phyloP scores from a whole-genome alignment of 805 yeast species.

The Metschnikowia baotianmanensis region DNA sequence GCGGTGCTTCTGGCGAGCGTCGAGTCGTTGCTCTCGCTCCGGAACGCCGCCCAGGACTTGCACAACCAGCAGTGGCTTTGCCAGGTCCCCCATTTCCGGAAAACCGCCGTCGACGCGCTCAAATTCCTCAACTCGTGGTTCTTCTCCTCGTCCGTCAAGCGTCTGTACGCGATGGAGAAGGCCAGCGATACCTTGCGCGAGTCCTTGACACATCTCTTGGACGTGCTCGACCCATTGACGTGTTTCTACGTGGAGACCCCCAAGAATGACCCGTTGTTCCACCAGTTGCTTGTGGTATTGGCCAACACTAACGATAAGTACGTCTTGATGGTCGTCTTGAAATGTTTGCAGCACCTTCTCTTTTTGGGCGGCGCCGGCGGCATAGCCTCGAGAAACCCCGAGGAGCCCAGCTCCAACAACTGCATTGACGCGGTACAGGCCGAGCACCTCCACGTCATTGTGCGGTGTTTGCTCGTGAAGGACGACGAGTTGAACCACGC shows the following conservation, averaged over 20 bases:
- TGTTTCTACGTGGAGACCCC: constrained; percentile 78
- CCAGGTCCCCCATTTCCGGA: constrained; percentile 46
- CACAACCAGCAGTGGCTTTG: constrained; percentile 79
- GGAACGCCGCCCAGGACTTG: constrained; percentile 83
- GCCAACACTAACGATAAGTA: constrained; percentile 61
- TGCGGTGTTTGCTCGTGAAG: constrained; percentile 56
- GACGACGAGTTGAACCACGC: constrained; percentile 75
- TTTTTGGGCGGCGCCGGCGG: constrained; percentile 35
- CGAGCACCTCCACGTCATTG: constrained; percentile 49
- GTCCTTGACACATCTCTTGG: constrained; percentile 63
- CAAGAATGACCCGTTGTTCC: constrained; percentile 66
- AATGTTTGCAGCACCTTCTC: constrained; percentile 76
- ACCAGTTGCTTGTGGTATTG: constrained; percentile 51
- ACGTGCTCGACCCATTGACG: constrained; percentile 79
- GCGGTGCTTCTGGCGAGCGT: constrained; percentile 28
- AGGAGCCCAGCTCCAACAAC: constrained; percentile 32
- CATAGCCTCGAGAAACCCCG: constrained; percentile 9
- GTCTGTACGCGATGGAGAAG: constrained; percentile 19
- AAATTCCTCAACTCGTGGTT: constrained; percentile 37
- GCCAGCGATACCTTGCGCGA: constrained; percentile 48
- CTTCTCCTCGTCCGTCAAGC: constrained; percentile 7
- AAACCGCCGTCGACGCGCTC: constrained; percentile 45
- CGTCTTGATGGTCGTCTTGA: constrained; percentile 62
- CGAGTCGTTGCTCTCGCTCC: constrained; percentile 60
- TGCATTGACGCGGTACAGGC: constrained; percentile 40